A percentile compares a stretch with the other conserved stretches of the same genome.
Conservation (phyloP, 2,329 filamentous ascomycete genomes). For the Epichloe sp. region DNA sequence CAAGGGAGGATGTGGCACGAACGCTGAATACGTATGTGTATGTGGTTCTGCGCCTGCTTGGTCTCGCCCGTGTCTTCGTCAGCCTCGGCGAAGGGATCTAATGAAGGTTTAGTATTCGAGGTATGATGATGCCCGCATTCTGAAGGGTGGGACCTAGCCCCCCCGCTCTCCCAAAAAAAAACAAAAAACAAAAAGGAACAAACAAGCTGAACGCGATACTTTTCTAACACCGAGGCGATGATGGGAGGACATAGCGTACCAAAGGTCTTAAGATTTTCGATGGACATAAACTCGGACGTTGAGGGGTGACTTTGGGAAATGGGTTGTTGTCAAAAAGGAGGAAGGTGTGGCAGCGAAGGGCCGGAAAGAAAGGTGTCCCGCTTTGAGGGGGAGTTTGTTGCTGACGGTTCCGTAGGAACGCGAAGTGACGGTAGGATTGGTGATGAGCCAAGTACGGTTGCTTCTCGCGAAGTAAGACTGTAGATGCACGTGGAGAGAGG, state of each 20-base stretch:
- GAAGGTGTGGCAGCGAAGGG: conserved; percentile 34
- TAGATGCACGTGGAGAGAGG: conserved; percentile 1
- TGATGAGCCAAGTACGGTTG: not conserved
- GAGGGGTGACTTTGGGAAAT: conserved; percentile 42
- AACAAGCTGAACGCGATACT: not conserved
- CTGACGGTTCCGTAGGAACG: conserved; percentile 7
- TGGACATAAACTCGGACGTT: conserved; percentile 90
- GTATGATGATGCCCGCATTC: conserved; percentile 13
- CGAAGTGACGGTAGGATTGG: not conserved
- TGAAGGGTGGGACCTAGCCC: not conserved
- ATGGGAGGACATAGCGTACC: conserved; percentile 40
- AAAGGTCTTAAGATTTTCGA: conserved; percentile 97
- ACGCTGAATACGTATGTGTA: conserved; percentile 99
- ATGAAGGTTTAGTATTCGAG: conserved; percentile 3
- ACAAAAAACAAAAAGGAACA: too few species aligned
- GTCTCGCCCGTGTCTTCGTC: conserved; percentile 97
- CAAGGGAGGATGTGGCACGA: conserved; percentile 25
- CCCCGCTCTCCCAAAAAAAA: not conserved
- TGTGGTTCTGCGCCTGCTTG: conserved; percentile 94
- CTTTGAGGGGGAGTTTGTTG: conserved; percentile 19
- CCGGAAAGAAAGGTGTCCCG: conserved; percentile 29
- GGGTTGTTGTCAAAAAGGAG: conserved; percentile 24
- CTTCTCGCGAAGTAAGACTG: not conserved
- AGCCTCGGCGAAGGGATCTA: conserved; percentile 99
- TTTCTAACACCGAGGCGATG: not conserved